phyloP scores from a whole-genome alignment of 352 stramenopile species.

The Blastocystis sp. region DNA sequence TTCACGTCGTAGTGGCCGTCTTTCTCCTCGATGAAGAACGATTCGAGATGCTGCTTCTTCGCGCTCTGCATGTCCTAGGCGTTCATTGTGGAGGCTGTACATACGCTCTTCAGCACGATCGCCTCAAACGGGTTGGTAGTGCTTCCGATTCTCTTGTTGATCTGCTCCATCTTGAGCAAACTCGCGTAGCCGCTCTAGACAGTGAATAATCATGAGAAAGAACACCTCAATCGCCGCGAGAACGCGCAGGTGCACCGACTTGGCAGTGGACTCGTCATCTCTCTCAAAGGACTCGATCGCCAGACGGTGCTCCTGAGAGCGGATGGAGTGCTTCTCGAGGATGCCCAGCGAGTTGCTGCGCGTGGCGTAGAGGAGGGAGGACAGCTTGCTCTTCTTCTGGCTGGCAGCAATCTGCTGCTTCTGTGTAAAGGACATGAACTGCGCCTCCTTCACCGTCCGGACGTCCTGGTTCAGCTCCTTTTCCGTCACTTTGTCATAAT shows the following conservation, averaged over 20 bases:
- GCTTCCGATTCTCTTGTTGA: not conserved
- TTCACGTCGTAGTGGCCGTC: not conserved
- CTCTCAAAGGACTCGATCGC: not conserved
- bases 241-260: not conserved
- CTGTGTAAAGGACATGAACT: too few relatives aligned
- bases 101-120: conserved; percentile 14
- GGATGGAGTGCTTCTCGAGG: not conserved
- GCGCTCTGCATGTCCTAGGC: conserved; percentile 1
- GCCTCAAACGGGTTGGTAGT: conserved; percentile 11
- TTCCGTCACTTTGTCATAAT: conserved; percentile 11
- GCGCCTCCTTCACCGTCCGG: too few relatives aligned
- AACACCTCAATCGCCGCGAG: conserved; percentile 21
- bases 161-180: conserved; percentile 52
- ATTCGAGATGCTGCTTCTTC: not conserved
- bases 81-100: not conserved
- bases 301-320: conserved; percentile 3
- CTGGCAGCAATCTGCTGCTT: too few relatives aligned
- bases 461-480: too few relatives aligned
- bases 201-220: not conserved
- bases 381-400: not conserved
- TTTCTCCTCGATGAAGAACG: conserved; percentile 16
- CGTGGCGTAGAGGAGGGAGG: not conserved
- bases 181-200: conserved; percentile 11
- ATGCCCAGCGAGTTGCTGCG: not conserved
- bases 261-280: not conserved